Conservation (phyloP, 2,329 filamentous ascomycete genomes). For the Ophiostoma sp. region DNA sequence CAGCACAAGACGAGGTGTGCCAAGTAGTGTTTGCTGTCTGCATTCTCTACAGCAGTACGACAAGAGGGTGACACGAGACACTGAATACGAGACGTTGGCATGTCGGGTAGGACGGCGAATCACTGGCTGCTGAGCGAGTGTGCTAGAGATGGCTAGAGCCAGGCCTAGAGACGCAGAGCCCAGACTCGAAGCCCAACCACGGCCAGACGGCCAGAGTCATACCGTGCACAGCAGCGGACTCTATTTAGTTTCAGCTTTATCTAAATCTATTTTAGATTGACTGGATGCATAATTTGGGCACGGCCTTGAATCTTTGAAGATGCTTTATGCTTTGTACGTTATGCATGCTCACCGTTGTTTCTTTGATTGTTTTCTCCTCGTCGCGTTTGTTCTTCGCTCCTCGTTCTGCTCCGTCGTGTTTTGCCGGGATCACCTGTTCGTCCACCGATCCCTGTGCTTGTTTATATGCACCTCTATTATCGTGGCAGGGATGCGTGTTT, state of each 20-base stretch:
- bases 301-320: background rate
- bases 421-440: background rate
- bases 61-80: background rate
- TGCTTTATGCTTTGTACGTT: background rate
- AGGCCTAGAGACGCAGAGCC: no score
- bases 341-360: constrained; percentile 4
- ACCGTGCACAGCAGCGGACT: constrained; percentile 9
- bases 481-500: background rate
- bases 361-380: background rate
- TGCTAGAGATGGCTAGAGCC: no score
- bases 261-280: background rate
- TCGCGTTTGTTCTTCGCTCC: background rate
- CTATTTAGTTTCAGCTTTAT: background rate
- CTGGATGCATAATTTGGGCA: background rate
- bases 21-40: constrained; percentile 17
- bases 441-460: background rate
- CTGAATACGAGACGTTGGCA: constrained; percentile 13
- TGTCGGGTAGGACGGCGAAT: background rate
- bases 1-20: constrained; percentile 44
- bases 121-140: constrained; percentile 1
- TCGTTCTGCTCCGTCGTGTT: background rate
- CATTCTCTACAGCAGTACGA: no score
- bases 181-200: no score
- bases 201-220: background rate
- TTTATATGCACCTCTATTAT: constrained; percentile 10